These are phyloP conservation scores for Chalciporus sp. DNA, from an alignment of 1,284 basidiomycete genomes.

Conservation along the genomic window DNA sequence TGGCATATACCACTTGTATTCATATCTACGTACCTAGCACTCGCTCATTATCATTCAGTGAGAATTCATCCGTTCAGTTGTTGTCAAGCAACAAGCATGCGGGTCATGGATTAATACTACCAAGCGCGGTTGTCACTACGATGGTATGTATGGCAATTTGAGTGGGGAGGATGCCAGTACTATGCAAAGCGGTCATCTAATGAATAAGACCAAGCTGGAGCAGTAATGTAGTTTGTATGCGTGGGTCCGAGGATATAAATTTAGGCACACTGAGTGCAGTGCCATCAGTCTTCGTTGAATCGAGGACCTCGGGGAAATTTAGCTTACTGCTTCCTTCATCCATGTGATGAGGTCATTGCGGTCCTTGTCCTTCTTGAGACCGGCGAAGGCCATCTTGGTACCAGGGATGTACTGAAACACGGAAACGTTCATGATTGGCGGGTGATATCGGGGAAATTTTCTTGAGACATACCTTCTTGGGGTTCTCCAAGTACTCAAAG, in stretches of 20 bases:
- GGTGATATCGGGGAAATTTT: neutral
- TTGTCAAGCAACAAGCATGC: neutral
- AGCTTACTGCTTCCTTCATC: slow-evolving; percentile 70
- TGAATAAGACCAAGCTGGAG: slow-evolving; percentile 31
- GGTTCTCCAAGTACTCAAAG: slow-evolving; percentile 94
- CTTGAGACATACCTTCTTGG: slow-evolving; percentile 77
- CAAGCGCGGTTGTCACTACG: neutral
- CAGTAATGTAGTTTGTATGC: slow-evolving; percentile 24
- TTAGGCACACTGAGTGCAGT: slow-evolving; percentile 26
- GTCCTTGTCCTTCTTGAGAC: slow-evolving; percentile 97
- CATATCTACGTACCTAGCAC: neutral
- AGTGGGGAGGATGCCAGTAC: slow-evolving; percentile 33
- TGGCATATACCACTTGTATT: neutral
- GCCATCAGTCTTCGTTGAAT: neutral
- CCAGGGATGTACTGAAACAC: slow-evolving; percentile 83
- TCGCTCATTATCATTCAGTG: neutral
- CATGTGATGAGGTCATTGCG: slow-evolving; percentile 86
- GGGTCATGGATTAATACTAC: neutral
- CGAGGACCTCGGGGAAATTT: neutral
- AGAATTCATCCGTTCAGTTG: neutral
- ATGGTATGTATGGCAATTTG: slow-evolving; percentile 23
- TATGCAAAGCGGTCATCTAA: slow-evolving; percentile 34
- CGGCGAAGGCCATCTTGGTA: slow-evolving; percentile 98
- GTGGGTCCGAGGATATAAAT: slow-evolving; percentile 16
- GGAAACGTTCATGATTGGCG: neutral